Base-by-base conservation (phyloP, 2,329 filamentous ascomycete species). In the Pseudocercospora fuligena region DNA sequence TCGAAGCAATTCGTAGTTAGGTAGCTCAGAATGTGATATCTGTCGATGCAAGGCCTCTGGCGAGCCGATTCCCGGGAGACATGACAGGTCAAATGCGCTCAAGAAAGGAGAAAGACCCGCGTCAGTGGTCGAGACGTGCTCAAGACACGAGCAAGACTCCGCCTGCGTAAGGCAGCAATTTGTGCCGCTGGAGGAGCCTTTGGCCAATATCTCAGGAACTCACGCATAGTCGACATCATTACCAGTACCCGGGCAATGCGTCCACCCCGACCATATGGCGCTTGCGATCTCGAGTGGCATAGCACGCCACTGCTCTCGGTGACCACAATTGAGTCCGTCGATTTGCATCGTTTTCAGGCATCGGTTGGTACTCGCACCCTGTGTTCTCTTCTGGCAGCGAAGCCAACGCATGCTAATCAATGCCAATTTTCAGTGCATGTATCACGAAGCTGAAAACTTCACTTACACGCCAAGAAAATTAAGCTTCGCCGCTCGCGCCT, bases 381-480 rank as follows among this genome's bases (percentile, higher is more conserved):
- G n/a, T 5, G 21, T 49, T 6, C 2, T 7, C n/a, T 19, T 19
- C n/a, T 19, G 14, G 3, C 12, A 25, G n/a, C n/a, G 14, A 21
- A 9, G 6, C 11, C 2, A 1, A 23, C 19, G 4, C 12, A 12
- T 27, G 46, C n/a, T 49, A 9, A 23, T 27, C 4, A 14, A 11
- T 9, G 6, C 11, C 4, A 5, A 12, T 51, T 21, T 16, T 25
- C 21, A 11, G 6, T 16, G 51, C 23, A n/a, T 19, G 21, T 8
- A 11, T 27, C 47, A 53, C 21, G 21, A 27, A 23, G 31, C 31
- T 23, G n/a, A 5, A 14, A 6, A 27, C 56, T 58, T 43, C 56
- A 58, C 56, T 58, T 27, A 58, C 54, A 40, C 31, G 54, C 31
- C 54, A 58, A 58, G 54, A 33, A 58, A 58, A 23, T 58, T 80